Evolutionary conservation across 2,329 filamentous ascomycete genomes (phyloP).

Genomic region (Dactylellina leptospora): DNA sequence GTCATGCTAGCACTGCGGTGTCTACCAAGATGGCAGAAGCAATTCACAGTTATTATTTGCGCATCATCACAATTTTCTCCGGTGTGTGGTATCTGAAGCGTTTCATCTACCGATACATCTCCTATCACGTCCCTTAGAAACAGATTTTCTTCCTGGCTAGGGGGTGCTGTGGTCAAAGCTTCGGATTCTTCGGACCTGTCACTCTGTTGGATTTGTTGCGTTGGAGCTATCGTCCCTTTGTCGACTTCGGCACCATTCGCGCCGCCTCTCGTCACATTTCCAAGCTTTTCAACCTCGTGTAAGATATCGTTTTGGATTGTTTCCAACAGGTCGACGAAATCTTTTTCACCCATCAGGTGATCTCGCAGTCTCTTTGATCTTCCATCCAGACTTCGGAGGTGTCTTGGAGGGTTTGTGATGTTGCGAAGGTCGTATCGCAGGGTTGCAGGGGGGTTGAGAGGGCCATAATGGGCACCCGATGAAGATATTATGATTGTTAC

Average conservation of each 20-base stretch:
- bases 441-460: slow-evolving; percentile 37
- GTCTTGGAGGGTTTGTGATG: slow-evolving; percentile 44
- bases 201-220: slow-evolving; percentile 41
- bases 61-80: not conserved
- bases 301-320: slow-evolving; percentile 39
- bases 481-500: slow-evolving; percentile 34
- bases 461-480: slow-evolving; percentile 41
- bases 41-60: slow-evolving; percentile 34
- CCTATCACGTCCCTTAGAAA: not conserved
- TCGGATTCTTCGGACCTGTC: slow-evolving; percentile 4
- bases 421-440: slow-evolving; percentile 46
- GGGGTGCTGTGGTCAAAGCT: not conserved
- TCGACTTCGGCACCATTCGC: not conserved
- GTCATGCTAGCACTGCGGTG: slow-evolving; percentile 48
- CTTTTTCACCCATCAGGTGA: slow-evolving; percentile 28
- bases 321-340: slow-evolving; percentile 37
- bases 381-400: slow-evolving; percentile 31
- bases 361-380: slow-evolving; percentile 52
- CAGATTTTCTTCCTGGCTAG: not conserved
- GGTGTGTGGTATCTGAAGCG: not conserved
- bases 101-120: not conserved
- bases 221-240: slow-evolving; percentile 20
- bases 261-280: slow-evolving; percentile 13
- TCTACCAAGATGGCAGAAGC: slow-evolving; percentile 45
- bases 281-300: slow-evolving; percentile 32